Conservation (phyloP, 73 alveolate genomes). For the Paramecium pentaurelia region DNA sequence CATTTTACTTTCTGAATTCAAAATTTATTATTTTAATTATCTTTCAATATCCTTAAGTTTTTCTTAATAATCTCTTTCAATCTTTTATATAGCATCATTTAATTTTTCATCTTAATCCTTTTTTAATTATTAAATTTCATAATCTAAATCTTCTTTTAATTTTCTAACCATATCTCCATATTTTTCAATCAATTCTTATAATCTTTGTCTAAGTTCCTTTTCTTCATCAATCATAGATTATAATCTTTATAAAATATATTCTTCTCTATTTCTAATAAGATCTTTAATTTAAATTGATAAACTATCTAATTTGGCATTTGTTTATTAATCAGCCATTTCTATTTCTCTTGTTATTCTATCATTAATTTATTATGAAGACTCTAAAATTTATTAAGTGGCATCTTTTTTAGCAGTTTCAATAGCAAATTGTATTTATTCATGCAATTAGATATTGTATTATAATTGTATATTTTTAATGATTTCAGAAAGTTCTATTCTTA, state of each 20-base stretch:
- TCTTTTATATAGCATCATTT: neutral
- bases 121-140: neutral
- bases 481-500: neutral
- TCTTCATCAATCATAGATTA: neutral
- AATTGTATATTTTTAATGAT: neutral
- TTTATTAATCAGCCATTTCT: neutral
- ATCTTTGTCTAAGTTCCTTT: neutral
- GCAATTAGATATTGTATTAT: neutral
- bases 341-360: conserved; percentile 14
- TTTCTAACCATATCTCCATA: conserved; percentile 12
- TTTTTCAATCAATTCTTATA: conserved; percentile 6
- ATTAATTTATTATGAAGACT: neutral
- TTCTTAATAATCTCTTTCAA: neutral
- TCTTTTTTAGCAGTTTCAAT: neutral
- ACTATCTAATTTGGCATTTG: neutral
- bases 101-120: neutral
- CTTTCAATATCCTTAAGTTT: neutral
- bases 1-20: neutral
- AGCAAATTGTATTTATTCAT: neutral
- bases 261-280: neutral
- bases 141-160: neutral
- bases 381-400: neutral
- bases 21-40: neutral
- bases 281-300: neutral
- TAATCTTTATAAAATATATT: neutral